A percentile compares a stretch with the other conserved stretches of the same genome.
Conservation (phyloP, 2,329 filamentous ascomycete genomes). For the Beauveria sp. region DNA sequence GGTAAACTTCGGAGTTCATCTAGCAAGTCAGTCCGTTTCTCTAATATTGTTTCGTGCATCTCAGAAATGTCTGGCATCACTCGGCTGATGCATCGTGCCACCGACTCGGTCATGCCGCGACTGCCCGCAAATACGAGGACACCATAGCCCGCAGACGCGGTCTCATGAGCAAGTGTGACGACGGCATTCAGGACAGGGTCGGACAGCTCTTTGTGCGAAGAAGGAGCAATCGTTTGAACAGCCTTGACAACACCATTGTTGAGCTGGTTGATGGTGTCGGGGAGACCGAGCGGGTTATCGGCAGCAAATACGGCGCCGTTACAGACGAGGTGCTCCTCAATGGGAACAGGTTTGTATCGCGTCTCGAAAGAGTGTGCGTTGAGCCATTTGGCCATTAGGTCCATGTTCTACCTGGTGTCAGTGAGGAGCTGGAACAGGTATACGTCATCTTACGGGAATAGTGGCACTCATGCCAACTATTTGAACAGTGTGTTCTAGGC, state of each 20-base stretch:
- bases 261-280: slow-evolving; percentile 49
- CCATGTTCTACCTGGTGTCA: slow-evolving; percentile 49
- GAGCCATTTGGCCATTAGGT: slow-evolving; percentile 62
- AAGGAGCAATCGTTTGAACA: slow-evolving; percentile 44
- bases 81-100: slow-evolving; percentile 60
- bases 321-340: slow-evolving; percentile 67
- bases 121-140: slow-evolving; percentile 69
- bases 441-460: slow-evolving; percentile 46
- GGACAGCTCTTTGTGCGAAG: slow-evolving; percentile 51
- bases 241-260: slow-evolving; percentile 27
- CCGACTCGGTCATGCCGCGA: slow-evolving; percentile 57
- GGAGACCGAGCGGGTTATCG: slow-evolving; percentile 44
- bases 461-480: slow-evolving; percentile 77
- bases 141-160: slow-evolving; percentile 59
- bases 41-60: slow-evolving; percentile 39
- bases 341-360: slow-evolving; percentile 64
- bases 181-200: slow-evolving; percentile 63
- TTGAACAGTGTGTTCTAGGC: slow-evolving; percentile 58
- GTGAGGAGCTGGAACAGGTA: neutral
- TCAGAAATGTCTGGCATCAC: slow-evolving; percentile 49
- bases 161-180: slow-evolving; percentile 61
- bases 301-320: slow-evolving; percentile 61
- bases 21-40: slow-evolving; percentile 55
- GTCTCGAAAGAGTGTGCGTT: slow-evolving; percentile 65
- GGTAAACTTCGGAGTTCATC: slow-evolving; percentile 57